Base-by-base conservation (phyloP, 2,329 filamentous ascomycete species). In the Xylaria sp. region DNA sequence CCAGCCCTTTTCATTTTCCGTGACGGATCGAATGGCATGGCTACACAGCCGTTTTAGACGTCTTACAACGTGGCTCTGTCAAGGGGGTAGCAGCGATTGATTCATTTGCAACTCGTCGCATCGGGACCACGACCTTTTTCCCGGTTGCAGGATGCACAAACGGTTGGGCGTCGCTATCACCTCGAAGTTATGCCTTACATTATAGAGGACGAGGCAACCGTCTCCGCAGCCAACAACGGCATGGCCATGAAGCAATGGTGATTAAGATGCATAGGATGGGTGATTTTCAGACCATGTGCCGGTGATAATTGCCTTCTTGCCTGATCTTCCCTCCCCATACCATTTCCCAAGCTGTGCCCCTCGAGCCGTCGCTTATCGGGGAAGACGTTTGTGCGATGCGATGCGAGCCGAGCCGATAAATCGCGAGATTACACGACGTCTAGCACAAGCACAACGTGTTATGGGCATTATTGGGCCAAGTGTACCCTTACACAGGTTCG, bases 61-160 rank as follows among this genome's bases (percentile, higher is more conserved):
- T 28, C 44, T 46, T 55, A 37, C 46, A 20, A 46, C 52, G 13
- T 41, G 46, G 59, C 34, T 28, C 4, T 9, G 28, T 10, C 18
- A 41, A 48, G 39, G 7, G 20, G 28, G 25, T 39, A 37, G 34
- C 34, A 37, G 10, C 10, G 34, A 9, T 37, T 37, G 20, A 46
- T 57, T 57, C 23, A 39, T 51, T 28, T 41, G 44, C 41, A 56
- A 48, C 51, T 39, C 32, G 18, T n/a, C 57, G n/a, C n/a, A 55
- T 37, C 51, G 12, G 55, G 20, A 18, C 39, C 25, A 46, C 39
- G 23, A 18, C 56, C 13, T 32, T 32, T 34, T 25, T 20, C 62
- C 25, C 32, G 41, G 25, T 20, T 18, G 56, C 59, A 23, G 51
- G 15, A 25, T 46, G 25, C 25, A 13, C 23, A 44, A 62, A 46